phyloP scores from a whole-genome alignment of 345 rosid species.

The Pistacia integerrima region DNA sequence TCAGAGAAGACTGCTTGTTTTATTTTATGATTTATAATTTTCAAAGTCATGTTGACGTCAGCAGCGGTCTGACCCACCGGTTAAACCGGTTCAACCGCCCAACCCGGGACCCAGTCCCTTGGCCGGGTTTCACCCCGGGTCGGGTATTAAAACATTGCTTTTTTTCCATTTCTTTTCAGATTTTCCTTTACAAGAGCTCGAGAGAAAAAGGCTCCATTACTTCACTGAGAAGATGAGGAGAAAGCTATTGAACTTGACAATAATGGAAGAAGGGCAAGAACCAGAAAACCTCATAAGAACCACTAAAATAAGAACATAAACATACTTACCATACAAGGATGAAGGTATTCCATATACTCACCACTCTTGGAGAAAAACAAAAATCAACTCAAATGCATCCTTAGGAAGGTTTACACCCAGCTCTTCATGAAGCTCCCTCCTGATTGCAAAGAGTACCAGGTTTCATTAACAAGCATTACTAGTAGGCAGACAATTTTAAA shows the following conservation, averaged over 20 bases:
- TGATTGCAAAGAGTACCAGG: slow-evolving; percentile 27
- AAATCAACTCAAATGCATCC: slow-evolving; percentile 86
- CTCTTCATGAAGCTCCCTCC: slow-evolving; percentile 96
- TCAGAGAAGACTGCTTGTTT: too few relatives aligned
- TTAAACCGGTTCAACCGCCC: too few relatives aligned
- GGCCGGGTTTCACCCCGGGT: too few relatives aligned
- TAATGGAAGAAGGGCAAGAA: background rate
- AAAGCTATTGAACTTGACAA: background rate
- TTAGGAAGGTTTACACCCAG: slow-evolving; percentile 76
- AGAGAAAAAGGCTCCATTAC: background rate
- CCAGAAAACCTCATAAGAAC: background rate
- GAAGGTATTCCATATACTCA: slow-evolving; percentile 31
- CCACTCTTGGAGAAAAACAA: slow-evolving; percentile 78
- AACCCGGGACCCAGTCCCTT: too few relatives aligned
- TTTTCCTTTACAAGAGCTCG: background rate
- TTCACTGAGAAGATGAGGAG: background rate
- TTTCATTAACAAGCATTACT: slow-evolving; percentile 7
- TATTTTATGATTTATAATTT: too few relatives aligned
- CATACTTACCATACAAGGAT: background rate
- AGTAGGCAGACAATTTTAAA: slow-evolving; percentile 5
- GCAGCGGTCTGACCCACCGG: too few relatives aligned
- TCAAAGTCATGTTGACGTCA: too few relatives aligned
- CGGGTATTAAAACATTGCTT: too few relatives aligned
- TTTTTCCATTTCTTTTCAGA: background rate
- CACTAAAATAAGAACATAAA: slow-evolving; percentile 4